These are phyloP conservation scores for Neonectria neomacrospora DNA, from an alignment of 2,329 filamentous ascomycete species.

Conservation along the genomic window DNA sequence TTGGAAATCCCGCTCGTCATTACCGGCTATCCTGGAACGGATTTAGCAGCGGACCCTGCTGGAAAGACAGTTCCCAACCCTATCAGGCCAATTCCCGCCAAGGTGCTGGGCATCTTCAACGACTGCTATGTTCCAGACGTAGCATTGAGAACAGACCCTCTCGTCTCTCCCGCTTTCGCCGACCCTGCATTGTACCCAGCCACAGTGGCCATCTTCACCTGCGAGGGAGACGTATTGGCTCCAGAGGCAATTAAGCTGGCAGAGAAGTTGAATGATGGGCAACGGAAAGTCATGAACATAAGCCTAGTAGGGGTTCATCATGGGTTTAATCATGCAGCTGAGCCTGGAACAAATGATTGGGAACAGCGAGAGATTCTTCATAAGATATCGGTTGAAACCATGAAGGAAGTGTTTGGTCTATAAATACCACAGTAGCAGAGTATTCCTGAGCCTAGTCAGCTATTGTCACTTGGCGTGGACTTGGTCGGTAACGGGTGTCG, in stretches of 20 bases:
- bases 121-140: slow-evolving; percentile 10
- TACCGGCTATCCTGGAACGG: slow-evolving; percentile 11
- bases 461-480: background rate
- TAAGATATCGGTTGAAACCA: background rate
- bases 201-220: slow-evolving; percentile 17
- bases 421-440: background rate
- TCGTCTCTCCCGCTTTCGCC: slow-evolving; percentile 13
- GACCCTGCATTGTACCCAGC: slow-evolving; percentile 8
- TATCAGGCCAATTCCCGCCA: slow-evolving; percentile 5
- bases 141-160: slow-evolving; percentile 6
- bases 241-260: slow-evolving; percentile 18
- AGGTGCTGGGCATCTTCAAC: slow-evolving; percentile 5
- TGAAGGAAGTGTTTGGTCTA: slow-evolving; percentile 4
- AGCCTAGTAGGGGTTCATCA: slow-evolving; percentile 15
- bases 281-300: slow-evolving; percentile 8
- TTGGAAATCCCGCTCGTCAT: slow-evolving; percentile 8
- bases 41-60: slow-evolving; percentile 6
- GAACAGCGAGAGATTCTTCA: slow-evolving; percentile 11
- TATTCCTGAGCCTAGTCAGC: background rate
- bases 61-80: slow-evolving; percentile 16
- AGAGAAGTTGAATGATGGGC: slow-evolving; percentile 8
- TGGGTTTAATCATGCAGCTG: slow-evolving; percentile 11
- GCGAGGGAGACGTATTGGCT: slow-evolving; percentile 19
- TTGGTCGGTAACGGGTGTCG: background rate
- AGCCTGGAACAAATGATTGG: slow-evolving; percentile 17